A percentile compares a stretch with the other conserved stretches of the same genome.
These are phyloP conservation scores for Blastocladiella britannica DNA, from an alignment of 192 early-diverging fungal species.

Conservation along the genomic window DNA sequence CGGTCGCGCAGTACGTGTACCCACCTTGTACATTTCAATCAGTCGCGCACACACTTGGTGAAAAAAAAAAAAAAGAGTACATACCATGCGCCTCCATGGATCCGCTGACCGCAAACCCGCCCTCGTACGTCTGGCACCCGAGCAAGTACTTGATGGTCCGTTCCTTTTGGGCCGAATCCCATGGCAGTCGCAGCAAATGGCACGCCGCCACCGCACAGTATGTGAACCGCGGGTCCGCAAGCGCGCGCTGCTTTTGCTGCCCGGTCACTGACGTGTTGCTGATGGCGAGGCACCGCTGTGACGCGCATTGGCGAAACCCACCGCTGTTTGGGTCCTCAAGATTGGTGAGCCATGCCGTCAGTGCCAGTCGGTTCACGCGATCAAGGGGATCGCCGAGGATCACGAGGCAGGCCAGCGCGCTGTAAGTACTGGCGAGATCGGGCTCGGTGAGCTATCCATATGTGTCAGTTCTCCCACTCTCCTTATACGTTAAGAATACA, in stretches of 20 bases:
- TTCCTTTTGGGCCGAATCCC: constrained; percentile 63
- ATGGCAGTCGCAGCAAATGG: constrained; percentile 52
- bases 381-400: constrained; percentile 75
- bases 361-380: constrained; percentile 52
- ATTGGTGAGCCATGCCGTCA: constrained; percentile 29
- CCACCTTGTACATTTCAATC: constrained; percentile 29
- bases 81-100: constrained; percentile 64
- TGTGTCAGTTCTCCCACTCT: too few relatives aligned
- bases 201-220: constrained; percentile 74
- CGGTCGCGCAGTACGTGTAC: constrained; percentile 70
- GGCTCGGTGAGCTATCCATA: constrained; percentile 4
- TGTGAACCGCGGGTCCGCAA: constrained; percentile 63
- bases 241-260: constrained; percentile 41
- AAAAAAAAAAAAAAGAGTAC: not conserved
- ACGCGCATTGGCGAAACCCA: not conserved
- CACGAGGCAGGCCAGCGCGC: constrained; percentile 54
- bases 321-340: constrained; percentile 28
- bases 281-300: not conserved
- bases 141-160: constrained; percentile 35
- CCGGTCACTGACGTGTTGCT: constrained; percentile 40
- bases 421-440: constrained; percentile 71
- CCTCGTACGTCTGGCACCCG: constrained; percentile 34
- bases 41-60: not conserved
- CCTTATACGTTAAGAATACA: too few relatives aligned
- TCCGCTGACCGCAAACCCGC: constrained; percentile 57